These are phyloP conservation scores for Erodium maritimum DNA, from an alignment of 345 rosid species.

Conservation along the genomic window DNA sequence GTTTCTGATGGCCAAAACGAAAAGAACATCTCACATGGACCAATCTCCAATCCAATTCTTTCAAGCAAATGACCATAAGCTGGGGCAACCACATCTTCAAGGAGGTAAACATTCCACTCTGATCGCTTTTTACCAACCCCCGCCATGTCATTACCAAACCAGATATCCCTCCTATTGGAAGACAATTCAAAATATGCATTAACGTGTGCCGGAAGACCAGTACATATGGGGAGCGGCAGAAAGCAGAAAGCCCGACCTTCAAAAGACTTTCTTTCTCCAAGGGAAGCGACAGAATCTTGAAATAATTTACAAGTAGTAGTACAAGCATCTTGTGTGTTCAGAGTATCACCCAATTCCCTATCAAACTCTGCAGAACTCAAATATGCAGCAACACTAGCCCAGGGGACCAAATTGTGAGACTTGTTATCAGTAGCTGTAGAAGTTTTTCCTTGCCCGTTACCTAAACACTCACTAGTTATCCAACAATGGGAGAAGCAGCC, in stretches of 20 bases:
- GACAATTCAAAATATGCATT: slow-evolving; percentile 94
- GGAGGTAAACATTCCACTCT: slow-evolving; percentile 85
- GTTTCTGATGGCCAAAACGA: slow-evolving; percentile 72
- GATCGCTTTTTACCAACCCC: slow-evolving; percentile 91
- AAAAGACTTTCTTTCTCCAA: slow-evolving; percentile 38
- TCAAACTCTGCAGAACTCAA: slow-evolving; percentile 46
- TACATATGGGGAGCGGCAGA: slow-evolving; percentile 75
- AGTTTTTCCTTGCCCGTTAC: slow-evolving; percentile 33
- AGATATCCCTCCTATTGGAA: slow-evolving; percentile 91
- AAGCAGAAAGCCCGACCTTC: slow-evolving; percentile 96
- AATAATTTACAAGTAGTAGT: slow-evolving; percentile 24
- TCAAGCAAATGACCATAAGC: slow-evolving; percentile 89
- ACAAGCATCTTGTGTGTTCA: slow-evolving; percentile 15
- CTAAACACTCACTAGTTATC: slow-evolving; percentile 80
- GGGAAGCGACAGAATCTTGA: slow-evolving; percentile 34
- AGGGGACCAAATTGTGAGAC: slow-evolving; percentile 66
- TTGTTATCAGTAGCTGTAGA: slow-evolving; percentile 29
- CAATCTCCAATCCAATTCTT: slow-evolving; percentile 66
- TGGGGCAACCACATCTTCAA: slow-evolving; percentile 71
- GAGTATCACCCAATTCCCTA: slow-evolving; percentile 18
- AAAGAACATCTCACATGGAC: slow-evolving; percentile 67
- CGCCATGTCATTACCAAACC: slow-evolving; percentile 98
- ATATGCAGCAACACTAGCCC: slow-evolving; percentile 92
- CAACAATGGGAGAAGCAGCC: slow-evolving; percentile 62
- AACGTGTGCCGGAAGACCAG: slow-evolving; percentile 84